Conservation (phyloP, 129 eudicot species). For the Kitagawia praeruptora region DNA sequence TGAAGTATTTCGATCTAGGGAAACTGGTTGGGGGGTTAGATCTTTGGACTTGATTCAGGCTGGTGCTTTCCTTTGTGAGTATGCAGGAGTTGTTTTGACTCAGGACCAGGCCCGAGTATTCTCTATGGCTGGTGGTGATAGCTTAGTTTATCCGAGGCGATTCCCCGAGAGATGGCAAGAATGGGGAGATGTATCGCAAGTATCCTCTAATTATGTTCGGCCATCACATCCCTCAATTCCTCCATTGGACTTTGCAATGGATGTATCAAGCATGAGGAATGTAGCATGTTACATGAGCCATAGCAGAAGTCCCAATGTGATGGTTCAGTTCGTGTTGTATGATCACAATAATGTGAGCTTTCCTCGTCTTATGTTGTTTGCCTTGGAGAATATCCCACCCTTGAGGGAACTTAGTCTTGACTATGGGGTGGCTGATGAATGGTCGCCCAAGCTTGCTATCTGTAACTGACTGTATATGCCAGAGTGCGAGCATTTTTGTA, state of each 20-base stretch:
- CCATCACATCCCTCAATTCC: conserved; percentile 5
- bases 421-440: conserved; percentile 72
- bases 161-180: conserved; percentile 68
- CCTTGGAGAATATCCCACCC: conserved; percentile 79
- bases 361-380: conserved; percentile 77
- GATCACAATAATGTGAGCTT: conserved; percentile 56
- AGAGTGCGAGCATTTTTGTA: background rate
- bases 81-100: conserved; percentile 63
- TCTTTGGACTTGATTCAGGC: conserved; percentile 66
- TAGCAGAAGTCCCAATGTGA: conserved; percentile 63
- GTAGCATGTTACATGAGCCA: conserved; percentile 82
- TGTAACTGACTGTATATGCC: conserved; percentile 39
- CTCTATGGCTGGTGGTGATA: conserved; percentile 66
- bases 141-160: conserved; percentile 55
- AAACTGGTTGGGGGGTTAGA: conserved; percentile 79
- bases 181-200: conserved; percentile 57
- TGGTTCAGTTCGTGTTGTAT: conserved; percentile 65
- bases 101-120: conserved; percentile 50
- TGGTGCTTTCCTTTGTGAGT: conserved; percentile 71
- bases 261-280: conserved; percentile 60
- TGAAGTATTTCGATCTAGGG: conserved; percentile 67
- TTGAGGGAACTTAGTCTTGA: conserved; percentile 74
- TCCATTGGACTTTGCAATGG: conserved; percentile 5
- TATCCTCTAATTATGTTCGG: background rate
- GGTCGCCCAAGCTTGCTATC: conserved; percentile 47